These are phyloP conservation scores for Cryphonectria carpinicola DNA, from an alignment of 2,329 filamentous ascomycete species.

Conservation along the genomic window DNA sequence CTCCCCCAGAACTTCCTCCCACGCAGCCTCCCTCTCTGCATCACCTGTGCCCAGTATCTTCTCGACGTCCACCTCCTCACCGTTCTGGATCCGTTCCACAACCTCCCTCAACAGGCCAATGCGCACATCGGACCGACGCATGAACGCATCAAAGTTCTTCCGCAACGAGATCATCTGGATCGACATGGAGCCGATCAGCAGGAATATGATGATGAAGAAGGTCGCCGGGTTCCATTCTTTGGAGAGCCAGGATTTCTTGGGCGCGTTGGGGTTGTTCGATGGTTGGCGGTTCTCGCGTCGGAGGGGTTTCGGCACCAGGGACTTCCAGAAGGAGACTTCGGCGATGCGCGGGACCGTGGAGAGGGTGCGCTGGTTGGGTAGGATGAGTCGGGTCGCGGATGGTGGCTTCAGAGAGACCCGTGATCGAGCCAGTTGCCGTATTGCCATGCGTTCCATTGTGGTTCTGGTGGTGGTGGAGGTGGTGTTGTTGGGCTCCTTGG, in stretches of 20 bases:
- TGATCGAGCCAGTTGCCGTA: conserved; percentile 12
- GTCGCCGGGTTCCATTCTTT: conserved; percentile 80
- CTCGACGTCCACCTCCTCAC: conserved; percentile 85
- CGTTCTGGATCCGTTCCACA: conserved; percentile 69
- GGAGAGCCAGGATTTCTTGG: conserved; percentile 47
- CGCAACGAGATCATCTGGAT: conserved; percentile 88
- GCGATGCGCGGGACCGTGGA: conserved; percentile 36
- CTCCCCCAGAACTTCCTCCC: conserved; percentile 78
- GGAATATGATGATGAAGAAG: conserved; percentile 80
- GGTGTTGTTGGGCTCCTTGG: not conserved
- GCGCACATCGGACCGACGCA: conserved; percentile 76
- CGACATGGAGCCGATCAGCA: conserved; percentile 91
- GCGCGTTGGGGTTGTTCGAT: conserved; percentile 39
- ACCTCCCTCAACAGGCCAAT: conserved; percentile 78
- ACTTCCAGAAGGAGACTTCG: conserved; percentile 66
- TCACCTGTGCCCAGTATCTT: conserved; percentile 79
- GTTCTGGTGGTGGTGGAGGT: not conserved
- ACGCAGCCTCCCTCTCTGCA: conserved; percentile 74
- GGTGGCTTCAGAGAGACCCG: not conserved
- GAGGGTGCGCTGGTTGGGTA: conserved; percentile 17
- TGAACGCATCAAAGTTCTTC: conserved; percentile 73
- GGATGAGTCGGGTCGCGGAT: not conserved
- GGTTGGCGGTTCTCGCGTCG: conserved; percentile 48
- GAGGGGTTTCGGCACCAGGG: conserved; percentile 69
- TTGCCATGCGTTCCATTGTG: conserved; percentile 23